phyloP scores from a whole-genome alignment of 768 basidiomycete species.

The Lactarius hatsudake region DNA sequence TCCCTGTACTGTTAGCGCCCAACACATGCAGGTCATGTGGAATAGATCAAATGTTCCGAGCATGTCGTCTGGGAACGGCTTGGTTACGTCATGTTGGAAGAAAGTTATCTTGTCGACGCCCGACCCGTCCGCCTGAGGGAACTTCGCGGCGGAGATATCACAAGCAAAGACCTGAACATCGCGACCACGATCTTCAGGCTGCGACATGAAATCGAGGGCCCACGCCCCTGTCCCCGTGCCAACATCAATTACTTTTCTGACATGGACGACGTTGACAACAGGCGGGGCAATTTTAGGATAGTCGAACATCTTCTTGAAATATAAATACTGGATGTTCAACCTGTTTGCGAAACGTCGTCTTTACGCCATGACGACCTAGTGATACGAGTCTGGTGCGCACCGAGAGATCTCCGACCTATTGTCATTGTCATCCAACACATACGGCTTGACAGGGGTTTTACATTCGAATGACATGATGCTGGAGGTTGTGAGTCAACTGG shows the following conservation, averaged over 20 bases:
- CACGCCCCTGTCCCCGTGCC: constrained; percentile 8
- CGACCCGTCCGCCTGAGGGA: background rate
- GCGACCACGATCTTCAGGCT: background rate
- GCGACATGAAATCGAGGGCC: constrained; percentile 10
- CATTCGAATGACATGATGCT: background rate
- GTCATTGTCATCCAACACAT: background rate
- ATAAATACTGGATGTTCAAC: too few relatives aligned
- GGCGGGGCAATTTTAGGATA: background rate
- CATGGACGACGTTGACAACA: background rate
- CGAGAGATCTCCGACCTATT: background rate
- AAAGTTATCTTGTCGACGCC: background rate
- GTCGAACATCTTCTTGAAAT: too few relatives aligned
- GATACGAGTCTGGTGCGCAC: background rate
- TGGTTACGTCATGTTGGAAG: constrained; percentile 10
- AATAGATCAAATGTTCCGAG: constrained; percentile 12
- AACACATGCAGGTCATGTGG: background rate
- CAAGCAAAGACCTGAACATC: constrained; percentile 17
- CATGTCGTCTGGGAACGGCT: constrained; percentile 4
- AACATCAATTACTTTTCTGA: constrained; percentile 7
- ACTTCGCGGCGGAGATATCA: constrained; percentile 4
- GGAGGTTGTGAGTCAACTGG: background rate
- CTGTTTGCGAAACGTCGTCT: too few relatives aligned
- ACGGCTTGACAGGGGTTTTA: background rate
- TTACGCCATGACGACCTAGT: too few relatives aligned
- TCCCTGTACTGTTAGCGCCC: constrained; percentile 1